Conservation (phyloP, 2,329 filamentous ascomycete species). For the Monosporascus sp. region DNA sequence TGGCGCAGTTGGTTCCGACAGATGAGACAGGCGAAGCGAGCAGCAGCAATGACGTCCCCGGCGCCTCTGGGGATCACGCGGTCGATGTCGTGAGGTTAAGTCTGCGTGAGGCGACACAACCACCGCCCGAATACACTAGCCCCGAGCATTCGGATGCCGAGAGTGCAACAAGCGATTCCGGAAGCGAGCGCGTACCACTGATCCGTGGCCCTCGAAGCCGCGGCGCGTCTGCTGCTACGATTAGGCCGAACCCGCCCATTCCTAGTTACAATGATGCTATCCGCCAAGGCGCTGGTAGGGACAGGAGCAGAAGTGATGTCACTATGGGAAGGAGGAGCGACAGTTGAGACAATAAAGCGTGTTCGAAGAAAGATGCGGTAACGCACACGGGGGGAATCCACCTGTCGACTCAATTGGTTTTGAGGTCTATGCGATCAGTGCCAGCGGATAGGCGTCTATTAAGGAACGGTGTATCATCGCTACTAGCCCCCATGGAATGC, state of each 20-base stretch:
- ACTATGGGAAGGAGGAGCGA: conserved; percentile 19
- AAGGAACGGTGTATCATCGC: not conserved
- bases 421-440: not conserved
- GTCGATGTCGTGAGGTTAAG: conserved; percentile 35
- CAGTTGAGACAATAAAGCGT: conserved; percentile 1
- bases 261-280: conserved; percentile 79
- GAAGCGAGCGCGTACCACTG: conserved; percentile 50
- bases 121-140: conserved; percentile 68
- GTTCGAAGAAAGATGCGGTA: not conserved
- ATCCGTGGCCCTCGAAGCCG: conserved; percentile 47
- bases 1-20: conserved; percentile 72
- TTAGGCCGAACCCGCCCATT: conserved; percentile 57
- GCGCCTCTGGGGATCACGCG: conserved; percentile 31
- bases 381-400: not conserved
- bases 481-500: not conserved
- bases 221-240: conserved; percentile 42
- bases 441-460: not conserved
- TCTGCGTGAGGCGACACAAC: conserved; percentile 53
- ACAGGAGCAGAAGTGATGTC: conserved; percentile 38
- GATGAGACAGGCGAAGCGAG: conserved; percentile 72
- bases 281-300: conserved; percentile 44
- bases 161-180: conserved; percentile 52
- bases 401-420: not conserved
- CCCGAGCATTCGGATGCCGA: conserved; percentile 55
- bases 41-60: conserved; percentile 31